phyloP scores from a whole-genome alignment of 768 basidiomycete genomes.

The Boletus eberwhitei region DNA sequence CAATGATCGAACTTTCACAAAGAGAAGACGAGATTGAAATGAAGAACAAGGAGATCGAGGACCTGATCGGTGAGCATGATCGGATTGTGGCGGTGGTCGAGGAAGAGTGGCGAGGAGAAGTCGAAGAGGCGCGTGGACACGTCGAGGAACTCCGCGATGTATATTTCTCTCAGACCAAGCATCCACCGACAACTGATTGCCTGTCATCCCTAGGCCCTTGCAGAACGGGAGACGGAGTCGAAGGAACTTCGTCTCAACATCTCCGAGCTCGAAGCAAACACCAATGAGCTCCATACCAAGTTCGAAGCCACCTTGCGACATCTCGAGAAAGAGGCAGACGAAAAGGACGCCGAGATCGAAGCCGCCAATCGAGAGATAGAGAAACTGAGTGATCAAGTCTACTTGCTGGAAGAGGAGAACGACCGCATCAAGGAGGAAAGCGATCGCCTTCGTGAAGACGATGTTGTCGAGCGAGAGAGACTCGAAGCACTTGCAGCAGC shows the following conservation, averaged over 20 bases:
- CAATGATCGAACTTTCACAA: constrained; percentile 79
- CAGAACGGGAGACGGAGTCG: constrained; percentile 77
- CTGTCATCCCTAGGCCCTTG: constrained; percentile 49
- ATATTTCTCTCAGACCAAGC: constrained; percentile 18
- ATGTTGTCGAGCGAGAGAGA: constrained; percentile 63
- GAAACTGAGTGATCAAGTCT: constrained; percentile 75
- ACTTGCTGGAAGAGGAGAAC: constrained; percentile 82
- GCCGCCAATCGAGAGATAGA: constrained; percentile 74
- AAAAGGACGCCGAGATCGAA: constrained; percentile 77
- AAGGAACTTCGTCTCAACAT: constrained; percentile 71
- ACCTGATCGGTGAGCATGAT: constrained; percentile 71
- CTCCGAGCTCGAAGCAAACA: constrained; percentile 70
- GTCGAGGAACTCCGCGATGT: constrained; percentile 79
- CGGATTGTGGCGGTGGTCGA: constrained; percentile 72
- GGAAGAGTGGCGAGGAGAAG: constrained; percentile 84
- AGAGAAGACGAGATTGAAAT: constrained; percentile 84
- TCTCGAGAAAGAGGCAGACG: constrained; percentile 72
- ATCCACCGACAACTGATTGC: background rate
- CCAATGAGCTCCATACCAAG: constrained; percentile 65
- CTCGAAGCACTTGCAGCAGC: constrained; percentile 64
- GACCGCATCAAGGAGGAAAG: constrained; percentile 73
- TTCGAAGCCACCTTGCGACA: constrained; percentile 74
- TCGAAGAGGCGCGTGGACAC: constrained; percentile 74
- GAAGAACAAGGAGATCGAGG: constrained; percentile 74
- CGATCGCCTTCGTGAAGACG: constrained; percentile 68